phyloP scores from a whole-genome alignment of 257 asterid species.

The Mitragyna speciosa region DNA sequence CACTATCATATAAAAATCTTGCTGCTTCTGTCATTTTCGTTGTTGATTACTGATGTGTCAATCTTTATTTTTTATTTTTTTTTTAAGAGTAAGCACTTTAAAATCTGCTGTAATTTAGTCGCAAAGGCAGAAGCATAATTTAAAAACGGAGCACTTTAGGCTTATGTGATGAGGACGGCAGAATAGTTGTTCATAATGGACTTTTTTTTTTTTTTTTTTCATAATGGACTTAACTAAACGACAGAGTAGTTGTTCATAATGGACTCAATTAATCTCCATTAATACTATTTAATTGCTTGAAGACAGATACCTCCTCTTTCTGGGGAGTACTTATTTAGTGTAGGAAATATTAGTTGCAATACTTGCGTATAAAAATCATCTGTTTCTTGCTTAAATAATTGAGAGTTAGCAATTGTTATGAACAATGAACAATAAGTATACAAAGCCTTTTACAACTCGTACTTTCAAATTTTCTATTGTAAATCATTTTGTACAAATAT shows the following conservation, averaged over 20 bases:
- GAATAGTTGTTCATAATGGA: not conserved
- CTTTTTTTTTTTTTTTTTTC: too few relatives aligned
- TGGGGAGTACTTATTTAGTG: not conserved
- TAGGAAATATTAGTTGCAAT: not conserved
- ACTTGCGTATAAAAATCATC: not conserved
- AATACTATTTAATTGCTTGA: not conserved
- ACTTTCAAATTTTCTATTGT: too few relatives aligned
- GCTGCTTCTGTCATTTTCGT: not conserved
- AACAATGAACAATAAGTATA: too few relatives aligned
- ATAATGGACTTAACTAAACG: too few relatives aligned
- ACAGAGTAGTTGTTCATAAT: not conserved
- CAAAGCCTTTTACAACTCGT: too few relatives aligned
- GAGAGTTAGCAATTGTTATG: too few relatives aligned
- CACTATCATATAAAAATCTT: not conserved
- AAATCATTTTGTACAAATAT: too few relatives aligned
- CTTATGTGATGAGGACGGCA: not conserved
- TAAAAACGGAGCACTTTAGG: too few relatives aligned
- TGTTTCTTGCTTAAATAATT: not conserved
- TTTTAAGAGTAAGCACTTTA: not conserved
- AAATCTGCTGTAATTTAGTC: too few relatives aligned
- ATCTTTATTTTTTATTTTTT: too few relatives aligned
- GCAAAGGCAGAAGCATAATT: not conserved
- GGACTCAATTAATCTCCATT: not conserved
- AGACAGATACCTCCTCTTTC: not conserved
- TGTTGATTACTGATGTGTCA: not conserved